Percentiles rank a stretch among this genome's conserved stretches.
phyloP scores from a whole-genome alignment of 495 filamentous ascomycete genomes.

The Hapsidospora chrysogenum region DNA sequence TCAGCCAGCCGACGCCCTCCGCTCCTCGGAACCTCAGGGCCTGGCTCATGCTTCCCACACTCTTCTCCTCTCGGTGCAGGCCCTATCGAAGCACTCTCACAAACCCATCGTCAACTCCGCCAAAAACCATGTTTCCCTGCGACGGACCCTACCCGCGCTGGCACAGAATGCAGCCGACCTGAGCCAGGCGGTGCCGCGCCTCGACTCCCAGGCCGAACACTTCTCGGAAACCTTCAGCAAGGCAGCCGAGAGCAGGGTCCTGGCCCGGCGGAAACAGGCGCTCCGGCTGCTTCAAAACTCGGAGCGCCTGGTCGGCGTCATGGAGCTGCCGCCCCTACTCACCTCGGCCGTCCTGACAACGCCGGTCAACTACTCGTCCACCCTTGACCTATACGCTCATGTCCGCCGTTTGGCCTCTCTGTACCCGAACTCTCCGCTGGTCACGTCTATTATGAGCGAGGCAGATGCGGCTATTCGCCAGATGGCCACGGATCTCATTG shows the following conservation, averaged over 20 bases:
- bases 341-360: conserved; percentile 35
- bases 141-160: conserved; percentile 48
- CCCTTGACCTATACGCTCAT: conserved; percentile 84
- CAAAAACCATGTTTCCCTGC: conserved; percentile 55
- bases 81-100: conserved; percentile 83
- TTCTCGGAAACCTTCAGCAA: conserved; percentile 79
- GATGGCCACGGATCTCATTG: conserved; percentile 75
- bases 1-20: conserved; percentile 56
- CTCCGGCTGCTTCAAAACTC: conserved; percentile 79
- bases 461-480: conserved; percentile 79
- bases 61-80: conserved; percentile 71
- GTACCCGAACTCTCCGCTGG: conserved; percentile 61
- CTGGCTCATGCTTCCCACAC: conserved; percentile 68
- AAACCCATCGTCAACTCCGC: conserved; percentile 70
- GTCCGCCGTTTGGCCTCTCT: conserved; percentile 73
- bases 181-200: conserved; percentile 51
- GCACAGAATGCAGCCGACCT: conserved; percentile 45
- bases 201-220: conserved; percentile 59
- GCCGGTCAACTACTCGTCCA: conserved; percentile 62
- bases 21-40: conserved; percentile 59
- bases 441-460: conserved; percentile 54
- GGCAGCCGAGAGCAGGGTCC: conserved; percentile 46
- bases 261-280: conserved; percentile 63
- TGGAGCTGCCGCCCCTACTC: conserved; percentile 80
- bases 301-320: conserved; percentile 75